Evolutionary conservation across 2,329 filamentous ascomycete genomes (phyloP).

Genomic region (Monascus ruber): DNA sequence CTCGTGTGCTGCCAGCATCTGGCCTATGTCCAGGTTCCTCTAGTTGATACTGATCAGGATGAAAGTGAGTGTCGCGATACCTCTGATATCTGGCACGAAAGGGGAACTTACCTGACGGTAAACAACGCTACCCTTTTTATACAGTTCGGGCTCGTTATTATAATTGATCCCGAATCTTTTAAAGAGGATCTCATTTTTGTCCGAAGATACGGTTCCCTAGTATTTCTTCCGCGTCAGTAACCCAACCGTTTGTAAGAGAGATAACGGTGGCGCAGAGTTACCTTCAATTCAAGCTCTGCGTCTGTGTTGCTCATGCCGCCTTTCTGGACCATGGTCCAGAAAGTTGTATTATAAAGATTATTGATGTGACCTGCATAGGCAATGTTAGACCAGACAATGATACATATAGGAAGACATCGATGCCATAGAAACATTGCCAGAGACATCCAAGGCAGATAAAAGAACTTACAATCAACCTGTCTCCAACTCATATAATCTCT

Average conservation of each 20-base stretch:
- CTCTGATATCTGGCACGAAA: too few species aligned
- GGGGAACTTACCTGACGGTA: constrained; percentile 56
- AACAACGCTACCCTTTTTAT: constrained; percentile 82
- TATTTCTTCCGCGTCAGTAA: neutral
- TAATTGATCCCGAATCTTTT: constrained; percentile 87
- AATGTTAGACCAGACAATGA: neutral
- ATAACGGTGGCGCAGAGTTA: constrained; percentile 18
- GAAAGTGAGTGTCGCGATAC: neutral
- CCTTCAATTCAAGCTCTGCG: constrained; percentile 70
- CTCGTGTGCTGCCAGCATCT: constrained; percentile 8
- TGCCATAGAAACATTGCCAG: neutral
- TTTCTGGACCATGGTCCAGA: constrained; percentile 75
- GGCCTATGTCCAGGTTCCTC: constrained; percentile 45
- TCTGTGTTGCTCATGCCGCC: constrained; percentile 65
- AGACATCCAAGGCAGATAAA: neutral
- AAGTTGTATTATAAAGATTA: constrained; percentile 95
- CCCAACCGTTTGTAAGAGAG: too few species aligned
- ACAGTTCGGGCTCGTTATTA: constrained; percentile 89
- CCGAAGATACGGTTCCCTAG: constrained; percentile 68
- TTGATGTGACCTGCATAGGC: constrained; percentile 70
- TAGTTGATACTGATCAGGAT: constrained; percentile 50
- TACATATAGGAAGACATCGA: neutral
- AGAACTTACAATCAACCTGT: constrained; percentile 74
- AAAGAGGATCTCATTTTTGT: constrained; percentile 96
- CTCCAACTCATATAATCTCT: constrained; percentile 95